These are phyloP conservation scores for Trametes versicolor DNA, from an alignment of 1,284 basidiomycete species.

Conservation along the genomic window DNA sequence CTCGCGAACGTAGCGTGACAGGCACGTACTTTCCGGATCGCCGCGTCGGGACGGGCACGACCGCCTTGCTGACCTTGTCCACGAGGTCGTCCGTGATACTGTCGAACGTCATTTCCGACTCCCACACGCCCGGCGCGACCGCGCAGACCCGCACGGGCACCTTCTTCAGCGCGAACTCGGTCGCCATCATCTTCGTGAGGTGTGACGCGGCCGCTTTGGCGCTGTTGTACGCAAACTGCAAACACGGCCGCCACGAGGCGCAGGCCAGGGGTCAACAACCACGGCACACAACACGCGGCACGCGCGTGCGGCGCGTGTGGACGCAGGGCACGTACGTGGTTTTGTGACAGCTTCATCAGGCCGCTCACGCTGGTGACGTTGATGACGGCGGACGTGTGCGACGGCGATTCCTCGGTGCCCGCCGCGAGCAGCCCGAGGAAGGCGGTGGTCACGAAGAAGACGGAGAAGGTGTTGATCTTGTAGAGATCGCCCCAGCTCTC, in stretches of 20 bases:
- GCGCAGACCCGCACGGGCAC: conserved; percentile 77
- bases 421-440: conserved; percentile 80
- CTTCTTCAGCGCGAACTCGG: conserved; percentile 74
- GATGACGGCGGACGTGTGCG: conserved; percentile 71
- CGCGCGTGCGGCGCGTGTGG: background rate
- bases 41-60: conserved; percentile 66
- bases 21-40: conserved; percentile 72
- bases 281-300: conserved; percentile 1
- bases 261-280: background rate
- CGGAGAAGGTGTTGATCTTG: conserved; percentile 72
- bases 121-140: conserved; percentile 79
- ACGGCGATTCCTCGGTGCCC: conserved; percentile 66
- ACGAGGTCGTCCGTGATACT: conserved; percentile 56
- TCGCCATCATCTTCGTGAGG: conserved; percentile 77
- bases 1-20: background rate
- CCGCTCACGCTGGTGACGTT: conserved; percentile 84
- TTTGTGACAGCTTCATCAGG: conserved; percentile 71
- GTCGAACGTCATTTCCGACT: conserved; percentile 78
- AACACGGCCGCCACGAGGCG: background rate
- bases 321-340: conserved; percentile 63
- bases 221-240: conserved; percentile 81
- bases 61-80: conserved; percentile 63
- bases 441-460: conserved; percentile 79
- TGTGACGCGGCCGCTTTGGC: conserved; percentile 81
- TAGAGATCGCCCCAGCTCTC: conserved; percentile 71